A percentile compares a stretch with the other conserved stretches of the same genome.
Conservation (phyloP, 495 filamentous ascomycete genomes). For the Penicillium goetzii region DNA sequence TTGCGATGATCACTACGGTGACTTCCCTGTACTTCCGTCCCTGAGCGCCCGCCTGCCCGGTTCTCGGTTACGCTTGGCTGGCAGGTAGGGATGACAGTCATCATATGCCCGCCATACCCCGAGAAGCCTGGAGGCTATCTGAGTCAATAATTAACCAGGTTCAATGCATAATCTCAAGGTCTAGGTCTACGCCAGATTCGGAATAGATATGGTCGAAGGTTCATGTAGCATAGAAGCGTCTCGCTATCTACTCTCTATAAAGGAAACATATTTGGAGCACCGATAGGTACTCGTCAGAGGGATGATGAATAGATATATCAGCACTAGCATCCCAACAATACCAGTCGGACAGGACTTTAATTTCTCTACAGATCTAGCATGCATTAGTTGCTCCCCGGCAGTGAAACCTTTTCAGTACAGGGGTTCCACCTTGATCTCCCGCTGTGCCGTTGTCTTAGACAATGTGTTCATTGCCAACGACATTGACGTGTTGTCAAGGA, state of each 20-base stretch:
- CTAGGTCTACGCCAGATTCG: no score
- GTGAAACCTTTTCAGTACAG: constrained; percentile 28
- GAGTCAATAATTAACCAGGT: no score
- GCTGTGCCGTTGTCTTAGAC: constrained; percentile 30
- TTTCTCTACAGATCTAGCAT: not conserved
- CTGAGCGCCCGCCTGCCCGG: constrained; percentile 11
- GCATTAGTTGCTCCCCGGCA: not conserved
- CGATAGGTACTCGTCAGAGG: not conserved
- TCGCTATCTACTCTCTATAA: no score
- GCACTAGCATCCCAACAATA: not conserved
- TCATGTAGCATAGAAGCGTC: not conserved
- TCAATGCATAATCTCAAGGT: not conserved
- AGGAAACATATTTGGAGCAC: not conserved
- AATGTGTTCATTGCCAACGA: constrained; percentile 13
- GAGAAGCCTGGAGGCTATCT: not conserved
- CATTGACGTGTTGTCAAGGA: constrained; percentile 3
- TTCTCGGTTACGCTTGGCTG: constrained; percentile 11
- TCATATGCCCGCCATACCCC: not conserved
- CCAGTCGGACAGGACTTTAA: not conserved
- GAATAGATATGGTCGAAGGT: no score
- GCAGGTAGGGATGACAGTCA: constrained; percentile 1
- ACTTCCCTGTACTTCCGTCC: not conserved
- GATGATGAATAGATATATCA: not conserved
- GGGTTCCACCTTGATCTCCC: constrained; percentile 22
- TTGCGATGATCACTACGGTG: constrained; percentile 18